Percentiles rank a stretch among this genome's conserved stretches.
Evolutionary conservation across 352 stramenopile species (phyloP).

Genomic region (Pythium chondricola): DNA sequence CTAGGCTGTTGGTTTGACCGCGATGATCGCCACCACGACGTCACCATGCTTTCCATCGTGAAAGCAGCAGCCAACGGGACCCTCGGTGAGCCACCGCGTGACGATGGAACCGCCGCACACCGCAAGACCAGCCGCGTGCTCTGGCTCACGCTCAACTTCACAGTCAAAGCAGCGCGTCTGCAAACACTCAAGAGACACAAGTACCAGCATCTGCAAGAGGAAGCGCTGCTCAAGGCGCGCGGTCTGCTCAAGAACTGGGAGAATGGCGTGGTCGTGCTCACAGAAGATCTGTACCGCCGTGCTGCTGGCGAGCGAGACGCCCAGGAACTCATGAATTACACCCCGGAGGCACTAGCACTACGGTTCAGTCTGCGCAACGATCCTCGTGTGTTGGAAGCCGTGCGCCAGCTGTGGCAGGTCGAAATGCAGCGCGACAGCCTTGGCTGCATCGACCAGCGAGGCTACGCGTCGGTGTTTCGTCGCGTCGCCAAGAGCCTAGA

Average conservation of each 20-base stretch:
- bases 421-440: conserved; percentile 47
- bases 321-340: conserved; percentile 62
- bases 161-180: conserved; percentile 51
- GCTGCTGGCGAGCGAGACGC: conserved; percentile 38
- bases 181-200: conserved; percentile 63
- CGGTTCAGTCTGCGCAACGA: conserved; percentile 65
- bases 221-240: conserved; percentile 48
- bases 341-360: conserved; percentile 50
- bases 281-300: conserved; percentile 49
- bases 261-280: conserved; percentile 48
- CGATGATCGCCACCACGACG: not conserved
- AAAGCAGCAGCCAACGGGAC: not conserved
- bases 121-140: conserved; percentile 24
- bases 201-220: conserved; percentile 68
- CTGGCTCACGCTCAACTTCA: conserved; percentile 76
- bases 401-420: conserved; percentile 51
- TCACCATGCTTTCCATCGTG: conserved; percentile 8
- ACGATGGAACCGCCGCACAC: conserved; percentile 1
- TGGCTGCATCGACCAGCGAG: conserved; percentile 51
- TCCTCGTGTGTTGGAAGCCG: conserved; percentile 31
- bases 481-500: conserved; percentile 51
- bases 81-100: not conserved
- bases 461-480: conserved; percentile 49
- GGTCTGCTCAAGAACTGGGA: conserved; percentile 66
- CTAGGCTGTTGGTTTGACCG: too few relatives aligned